phyloP scores from a whole-genome alignment of 306 rosid species.

The Acacia confusa region DNA sequence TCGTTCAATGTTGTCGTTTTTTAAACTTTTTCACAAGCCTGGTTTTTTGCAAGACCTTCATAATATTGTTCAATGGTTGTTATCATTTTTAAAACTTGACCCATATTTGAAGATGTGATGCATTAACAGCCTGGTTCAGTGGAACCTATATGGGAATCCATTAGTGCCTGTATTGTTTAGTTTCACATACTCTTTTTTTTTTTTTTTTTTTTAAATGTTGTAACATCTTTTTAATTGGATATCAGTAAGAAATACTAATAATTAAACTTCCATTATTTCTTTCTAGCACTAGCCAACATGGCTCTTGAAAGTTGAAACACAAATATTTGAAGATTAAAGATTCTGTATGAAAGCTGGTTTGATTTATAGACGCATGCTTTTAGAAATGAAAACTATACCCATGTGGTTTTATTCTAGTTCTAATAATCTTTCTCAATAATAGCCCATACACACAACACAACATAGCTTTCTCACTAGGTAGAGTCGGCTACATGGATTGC shows the following conservation, averaged over 20 bases:
- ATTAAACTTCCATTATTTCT: neutral
- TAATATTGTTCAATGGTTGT: too few species aligned
- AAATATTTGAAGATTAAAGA: neutral
- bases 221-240: neutral
- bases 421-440: neutral
- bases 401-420: neutral
- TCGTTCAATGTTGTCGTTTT: conserved; percentile 14
- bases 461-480: too few species aligned
- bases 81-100: neutral
- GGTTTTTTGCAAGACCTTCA: conserved; percentile 16
- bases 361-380: neutral
- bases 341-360: neutral
- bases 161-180: neutral
- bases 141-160: neutral
- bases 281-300: neutral
- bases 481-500: too few species aligned
- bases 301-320: neutral
- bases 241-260: too few species aligned
- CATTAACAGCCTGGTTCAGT: neutral
- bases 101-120: neutral
- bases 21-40: neutral
- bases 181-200: neutral
- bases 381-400: neutral
- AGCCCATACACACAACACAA: neutral
- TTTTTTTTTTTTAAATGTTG: too few species aligned